These are phyloP conservation scores for Debaryomycetaceae sp. DNA, from an alignment of 1,139 yeast species.

Conservation along the genomic window DNA sequence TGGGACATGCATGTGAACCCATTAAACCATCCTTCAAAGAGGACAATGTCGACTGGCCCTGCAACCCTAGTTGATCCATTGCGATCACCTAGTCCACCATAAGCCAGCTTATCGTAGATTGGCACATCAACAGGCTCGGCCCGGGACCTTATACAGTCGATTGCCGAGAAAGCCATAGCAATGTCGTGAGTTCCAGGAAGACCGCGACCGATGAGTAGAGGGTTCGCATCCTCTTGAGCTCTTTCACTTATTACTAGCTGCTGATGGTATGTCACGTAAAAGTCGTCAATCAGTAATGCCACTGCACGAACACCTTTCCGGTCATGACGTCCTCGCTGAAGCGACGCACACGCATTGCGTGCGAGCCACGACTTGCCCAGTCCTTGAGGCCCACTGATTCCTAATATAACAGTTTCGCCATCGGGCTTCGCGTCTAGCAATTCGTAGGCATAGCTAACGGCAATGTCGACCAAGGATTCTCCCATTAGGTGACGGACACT, in stretches of 20 bases:
- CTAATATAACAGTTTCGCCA: too few species aligned
- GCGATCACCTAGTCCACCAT: conserved; percentile 73
- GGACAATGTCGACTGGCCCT: conserved; percentile 45
- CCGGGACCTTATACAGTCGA: conserved; percentile 7
- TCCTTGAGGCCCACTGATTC: conserved; percentile 86
- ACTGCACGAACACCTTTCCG: conserved; percentile 32
- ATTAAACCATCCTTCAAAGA: conserved; percentile 92
- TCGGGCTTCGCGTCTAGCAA: too few species aligned
- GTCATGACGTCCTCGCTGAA: conserved; percentile 26
- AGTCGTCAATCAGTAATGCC: conserved; percentile 76
- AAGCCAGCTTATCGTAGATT: conserved; percentile 66
- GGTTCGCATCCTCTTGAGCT: conserved; percentile 29
- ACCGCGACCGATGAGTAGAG: conserved; percentile 67
- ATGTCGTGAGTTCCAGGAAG: conserved; percentile 92
- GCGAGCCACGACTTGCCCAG: conserved; percentile 78
- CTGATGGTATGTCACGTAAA: conserved; percentile 57
- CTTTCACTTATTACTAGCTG: conserved; percentile 36
- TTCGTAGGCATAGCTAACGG: too few species aligned
- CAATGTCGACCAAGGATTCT: too few species aligned
- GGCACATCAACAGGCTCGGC: conserved; percentile 39
- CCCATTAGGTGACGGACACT: too few species aligned
- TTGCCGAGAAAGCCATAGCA: conserved; percentile 18
- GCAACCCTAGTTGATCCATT: conserved; percentile 27
- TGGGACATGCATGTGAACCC: conserved; percentile 48
- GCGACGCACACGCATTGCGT: conserved; percentile 16